phyloP scores from a whole-genome alignment of 371 early-diverging fungal species.

The Mortierella sp. region DNA sequence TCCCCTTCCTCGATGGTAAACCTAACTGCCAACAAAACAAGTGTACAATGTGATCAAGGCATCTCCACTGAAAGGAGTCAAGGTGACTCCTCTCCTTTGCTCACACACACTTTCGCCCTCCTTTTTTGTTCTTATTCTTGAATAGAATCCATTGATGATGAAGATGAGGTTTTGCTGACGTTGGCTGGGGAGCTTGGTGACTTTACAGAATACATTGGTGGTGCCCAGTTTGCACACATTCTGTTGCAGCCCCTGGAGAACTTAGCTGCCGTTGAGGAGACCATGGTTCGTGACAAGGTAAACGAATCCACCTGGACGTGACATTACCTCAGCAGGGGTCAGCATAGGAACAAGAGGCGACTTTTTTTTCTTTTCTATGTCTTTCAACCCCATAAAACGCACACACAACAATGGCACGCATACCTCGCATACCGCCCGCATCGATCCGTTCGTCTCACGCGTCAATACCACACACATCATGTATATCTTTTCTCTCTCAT shows the following conservation, averaged over 20 bases:
- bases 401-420: not conserved
- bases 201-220: constrained; percentile 94
- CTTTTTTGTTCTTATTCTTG: not conserved
- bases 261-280: constrained; percentile 97
- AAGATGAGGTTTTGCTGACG: constrained; percentile 94
- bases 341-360: not conserved
- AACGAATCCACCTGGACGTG: not conserved
- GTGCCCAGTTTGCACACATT: constrained; percentile 86
- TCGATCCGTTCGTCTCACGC: constrained; percentile 9
- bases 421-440: not conserved
- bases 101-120: not conserved
- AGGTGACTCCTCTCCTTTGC: not conserved
- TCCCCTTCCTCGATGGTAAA: constrained; percentile 97
- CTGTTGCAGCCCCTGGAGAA: constrained; percentile 94
- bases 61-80: too few species aligned
- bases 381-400: not conserved
- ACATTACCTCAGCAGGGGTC: not conserved
- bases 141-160: constrained; percentile 98
- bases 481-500: constrained; percentile 1
- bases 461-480: constrained; percentile 9
- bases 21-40: not conserved
- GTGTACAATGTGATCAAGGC: too few species aligned
- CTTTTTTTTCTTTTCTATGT: too few species aligned
- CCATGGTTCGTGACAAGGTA: constrained; percentile 96
- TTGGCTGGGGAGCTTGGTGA: constrained; percentile 94